Evolutionary conservation across 2,329 filamentous ascomycete genomes (phyloP), one percentile per base, ranked within the genome.

Genomic region (Alternaria alternata): DNA sequence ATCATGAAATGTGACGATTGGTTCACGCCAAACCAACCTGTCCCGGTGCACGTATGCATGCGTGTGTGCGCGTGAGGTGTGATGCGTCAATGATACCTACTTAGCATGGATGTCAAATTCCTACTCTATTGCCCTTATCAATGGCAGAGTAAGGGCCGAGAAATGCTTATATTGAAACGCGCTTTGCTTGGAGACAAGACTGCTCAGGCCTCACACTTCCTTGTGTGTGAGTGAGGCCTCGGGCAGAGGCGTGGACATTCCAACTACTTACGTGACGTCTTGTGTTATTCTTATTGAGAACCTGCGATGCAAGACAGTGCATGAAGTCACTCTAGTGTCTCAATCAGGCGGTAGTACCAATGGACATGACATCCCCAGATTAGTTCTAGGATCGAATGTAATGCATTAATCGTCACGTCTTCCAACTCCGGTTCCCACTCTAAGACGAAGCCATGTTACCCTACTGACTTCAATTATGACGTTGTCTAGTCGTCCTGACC

Each of bases 31-130:
- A 67, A 59, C 44, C 55, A 58, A 43, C 34, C 38, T 48, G 55
- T 54, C 30, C 55, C 39, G 44, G 43, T 26, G 57, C 52, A 55
- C 44, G 30, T 32, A 38, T 30, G 47, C 32, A 30, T 52, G 41
- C 26, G 47, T 41, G 55, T 41, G 55, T 49, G 48, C 38, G 26
- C 38, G 51, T 53, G 38, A 53, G 51, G 51, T 48, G 47, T 43
- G 38, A 30, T 49, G 20, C 41, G 41, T 32, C 20, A 11, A 41
- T 52, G 42, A 36, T 44, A 39, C 18, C 57, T 39, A 43, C 32
- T 38, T 74, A 95, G 94, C 94, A 97, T 92, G 91, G 92, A 97
- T 97, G 94, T 97, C 94, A 97, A 97, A 97, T 97, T 97, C 89
- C 94, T 95, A 94, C 91, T 85, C 88, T 59, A 54, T 87, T 89